These are phyloP conservation scores for Fennellomyces sp. DNA, from an alignment of 371 early-diverging fungal genomes.

Conservation along the genomic window DNA sequence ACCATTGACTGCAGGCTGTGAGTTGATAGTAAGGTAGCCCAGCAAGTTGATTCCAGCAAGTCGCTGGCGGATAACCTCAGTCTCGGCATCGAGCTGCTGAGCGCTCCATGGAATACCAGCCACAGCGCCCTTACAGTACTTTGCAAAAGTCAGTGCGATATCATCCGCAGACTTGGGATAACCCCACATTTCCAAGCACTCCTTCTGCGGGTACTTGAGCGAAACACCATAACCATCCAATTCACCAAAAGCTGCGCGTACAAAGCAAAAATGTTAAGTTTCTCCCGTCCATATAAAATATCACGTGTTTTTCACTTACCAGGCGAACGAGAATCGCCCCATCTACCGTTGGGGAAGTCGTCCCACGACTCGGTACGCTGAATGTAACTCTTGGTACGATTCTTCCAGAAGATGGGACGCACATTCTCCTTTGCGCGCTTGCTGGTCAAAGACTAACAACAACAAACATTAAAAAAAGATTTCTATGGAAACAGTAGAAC, in stretches of 20 bases:
- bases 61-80: constrained; percentile 71
- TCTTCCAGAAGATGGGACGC: constrained; percentile 97
- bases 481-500: background rate
- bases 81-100: constrained; percentile 82
- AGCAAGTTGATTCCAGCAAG: constrained; percentile 75
- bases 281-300: no score
- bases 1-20: constrained; percentile 96
- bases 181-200: constrained; percentile 81
- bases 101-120: constrained; percentile 93
- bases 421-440: constrained; percentile 93
- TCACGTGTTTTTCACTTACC: no score
- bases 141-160: constrained; percentile 75
- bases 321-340: constrained; percentile 95
- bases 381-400: constrained; percentile 91
- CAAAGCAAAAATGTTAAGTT: no score
- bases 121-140: constrained; percentile 81
- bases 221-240: constrained; percentile 89
- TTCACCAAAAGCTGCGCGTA: constrained; percentile 77
- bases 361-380: constrained; percentile 96
- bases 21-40: constrained; percentile 95
- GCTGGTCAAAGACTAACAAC: constrained; percentile 48
- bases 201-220: constrained; percentile 68
- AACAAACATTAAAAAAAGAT: background rate
- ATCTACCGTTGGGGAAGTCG: constrained; percentile 98
- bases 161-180: constrained; percentile 69